Evolutionary conservation across 495 filamentous ascomycete genomes (phyloP), one percentile per base, ranked within the genome.

Genomic region (Aspergillus mulundensis): DNA sequence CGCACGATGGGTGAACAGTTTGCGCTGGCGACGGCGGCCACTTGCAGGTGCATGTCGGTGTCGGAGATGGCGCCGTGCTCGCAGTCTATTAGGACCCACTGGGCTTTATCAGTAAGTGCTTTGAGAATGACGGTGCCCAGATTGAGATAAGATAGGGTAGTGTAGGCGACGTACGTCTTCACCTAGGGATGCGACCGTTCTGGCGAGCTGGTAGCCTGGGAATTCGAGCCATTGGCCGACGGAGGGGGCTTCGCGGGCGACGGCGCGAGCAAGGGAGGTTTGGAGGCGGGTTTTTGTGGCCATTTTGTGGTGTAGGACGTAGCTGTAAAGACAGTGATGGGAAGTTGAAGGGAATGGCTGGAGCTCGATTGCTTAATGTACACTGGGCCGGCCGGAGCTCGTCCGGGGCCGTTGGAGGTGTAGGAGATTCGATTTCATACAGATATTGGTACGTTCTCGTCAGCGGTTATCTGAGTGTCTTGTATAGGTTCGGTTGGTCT

Each of bases 1-100:
- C 86, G 78, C 40, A 89, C 84, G 57, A 90, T 77, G 2, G 87
- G 86, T 12, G 82, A 85, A 0, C 82, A 83, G 10, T 81, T 81
- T 56, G 82, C 79, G 20, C 83, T 77, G 5, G 84, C 83, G 48
- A 88, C 83, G 11, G 85, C 84, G 24, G 51, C 70, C 68, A 38
- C 58, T 62, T 25, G 70, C 57, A 67, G 67, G 14, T n/a, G 45
- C 48, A 36, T 41, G 66, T 91, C 87, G n/a, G 67, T 41, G 38
- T 57, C 54, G 36, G 43, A 41, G 47, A 51, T 49, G 11, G 47
- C 39, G 19, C 53, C 66, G 49, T 76, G 41, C 14, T 44, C 41
- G 41, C 41, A 44, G 41, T 21, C 41, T 21, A 44, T 44, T 44
- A 44, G 12, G 18, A 44, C 41, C 41, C 41, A 44, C 41, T 44